A percentile compares a stretch with the other conserved stretches of the same genome.
These are phyloP conservation scores for Leccinum variicolor DNA, from an alignment of 768 basidiomycete genomes.

Conservation along the genomic window DNA sequence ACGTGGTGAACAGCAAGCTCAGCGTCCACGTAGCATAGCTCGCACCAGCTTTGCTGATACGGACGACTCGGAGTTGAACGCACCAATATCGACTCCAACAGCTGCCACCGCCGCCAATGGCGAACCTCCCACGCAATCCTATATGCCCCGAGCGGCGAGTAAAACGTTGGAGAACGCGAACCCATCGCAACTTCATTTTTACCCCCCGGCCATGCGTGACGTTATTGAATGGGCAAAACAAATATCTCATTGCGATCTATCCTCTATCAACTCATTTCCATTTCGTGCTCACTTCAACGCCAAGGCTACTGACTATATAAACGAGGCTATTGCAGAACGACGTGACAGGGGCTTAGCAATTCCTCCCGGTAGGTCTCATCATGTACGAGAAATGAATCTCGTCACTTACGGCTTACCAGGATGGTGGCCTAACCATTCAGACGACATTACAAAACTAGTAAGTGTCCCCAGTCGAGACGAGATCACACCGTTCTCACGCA, in stretches of 20 bases:
- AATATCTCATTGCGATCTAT: background rate
- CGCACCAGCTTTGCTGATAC: too few species aligned
- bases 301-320: background rate
- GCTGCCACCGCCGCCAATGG: too few species aligned
- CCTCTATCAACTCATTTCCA: background rate
- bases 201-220: background rate
- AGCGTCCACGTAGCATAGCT: too few species aligned
- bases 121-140: too few species aligned
- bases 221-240: background rate
- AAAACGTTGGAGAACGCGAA: background rate
- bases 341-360: background rate
- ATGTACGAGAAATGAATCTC: background rate
- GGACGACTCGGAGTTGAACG: too few species aligned
- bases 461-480: background rate
- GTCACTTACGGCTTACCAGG: too few species aligned
- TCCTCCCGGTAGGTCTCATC: background rate
- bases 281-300: background rate
- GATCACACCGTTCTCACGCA: too few species aligned
- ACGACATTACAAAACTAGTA: background rate
- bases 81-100: too few species aligned
- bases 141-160: too few species aligned
- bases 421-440: background rate
- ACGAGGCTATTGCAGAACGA: background rate
- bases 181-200: background rate
- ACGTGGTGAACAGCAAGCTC: too few species aligned